Evolutionary conservation across 441 rosid species (phyloP).

Genomic region (Gossypium schwendimanii): DNA sequence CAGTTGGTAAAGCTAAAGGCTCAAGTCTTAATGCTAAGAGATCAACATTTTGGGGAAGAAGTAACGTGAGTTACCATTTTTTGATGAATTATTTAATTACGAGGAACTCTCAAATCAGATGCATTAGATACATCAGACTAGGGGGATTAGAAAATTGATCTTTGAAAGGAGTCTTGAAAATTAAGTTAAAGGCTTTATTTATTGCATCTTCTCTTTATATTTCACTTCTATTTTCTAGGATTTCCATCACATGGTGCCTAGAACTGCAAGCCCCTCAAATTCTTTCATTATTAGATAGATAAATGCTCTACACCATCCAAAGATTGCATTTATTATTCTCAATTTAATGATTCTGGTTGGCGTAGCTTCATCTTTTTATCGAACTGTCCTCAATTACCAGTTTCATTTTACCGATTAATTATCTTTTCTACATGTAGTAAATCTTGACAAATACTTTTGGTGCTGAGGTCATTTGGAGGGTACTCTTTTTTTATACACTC

Average conservation of each 20-base stretch:
- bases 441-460: not conserved
- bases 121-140: constrained; percentile 6
- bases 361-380: not conserved
- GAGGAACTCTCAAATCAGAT: constrained; percentile 11
- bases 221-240: not conserved
- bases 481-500: not conserved
- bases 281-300: not conserved
- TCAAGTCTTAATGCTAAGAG: constrained; percentile 59
- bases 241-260: not conserved
- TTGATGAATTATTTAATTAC: constrained; percentile 16
- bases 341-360: not conserved
- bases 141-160: not conserved
- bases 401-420: not conserved
- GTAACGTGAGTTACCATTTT: constrained; percentile 48
- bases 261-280: not conserved
- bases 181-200: constrained; percentile 1
- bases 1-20: constrained; percentile 48
- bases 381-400: not conserved
- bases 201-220: not conserved
- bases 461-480: not conserved
- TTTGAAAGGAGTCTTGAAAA: not conserved
- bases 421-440: not conserved
- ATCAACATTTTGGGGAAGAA: constrained; percentile 86
- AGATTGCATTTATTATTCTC: not conserved
- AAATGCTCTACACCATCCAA: not conserved